These are phyloP conservation scores for Candida arabinofermentans DNA, from an alignment of 805 yeast species.

Conservation along the genomic window DNA sequence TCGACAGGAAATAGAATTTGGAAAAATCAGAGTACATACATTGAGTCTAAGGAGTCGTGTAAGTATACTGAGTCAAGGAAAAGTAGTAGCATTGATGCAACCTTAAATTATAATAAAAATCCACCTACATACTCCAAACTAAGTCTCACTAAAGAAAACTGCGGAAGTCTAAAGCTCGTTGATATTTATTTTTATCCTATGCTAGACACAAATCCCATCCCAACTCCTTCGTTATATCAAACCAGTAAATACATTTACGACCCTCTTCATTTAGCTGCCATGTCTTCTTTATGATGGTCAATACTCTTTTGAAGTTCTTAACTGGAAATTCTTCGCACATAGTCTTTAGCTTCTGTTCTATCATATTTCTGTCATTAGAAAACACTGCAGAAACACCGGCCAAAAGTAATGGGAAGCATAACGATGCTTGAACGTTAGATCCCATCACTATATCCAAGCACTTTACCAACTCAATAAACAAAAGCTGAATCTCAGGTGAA, in stretches of 20 bases:
- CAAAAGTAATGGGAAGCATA: constrained; percentile 34
- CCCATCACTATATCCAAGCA: constrained; percentile 15
- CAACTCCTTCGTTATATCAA: constrained; percentile 28
- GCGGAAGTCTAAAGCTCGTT: too few relatives aligned
- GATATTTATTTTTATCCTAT: too few relatives aligned
- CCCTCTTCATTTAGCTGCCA: constrained; percentile 35
- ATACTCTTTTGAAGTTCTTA: constrained; percentile 28
- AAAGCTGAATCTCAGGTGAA: constrained; percentile 18
- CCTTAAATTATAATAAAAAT: too few relatives aligned
- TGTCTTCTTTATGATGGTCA: constrained; percentile 29
- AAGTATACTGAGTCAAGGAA: too few relatives aligned
- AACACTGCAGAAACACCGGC: constrained; percentile 26
- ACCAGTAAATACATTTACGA: constrained; percentile 33
- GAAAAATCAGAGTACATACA: too few relatives aligned
- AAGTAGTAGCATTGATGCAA: too few relatives aligned
- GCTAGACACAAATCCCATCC: constrained; percentile 32
- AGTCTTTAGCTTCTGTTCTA: constrained; percentile 19
- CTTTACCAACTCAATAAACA: constrained; percentile 11
- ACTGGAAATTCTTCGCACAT: constrained; percentile 30
- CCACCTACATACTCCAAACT: too few relatives aligned
- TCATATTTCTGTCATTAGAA: constrained; percentile 20
- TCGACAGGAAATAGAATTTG: too few relatives aligned
- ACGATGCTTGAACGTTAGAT: constrained; percentile 16
- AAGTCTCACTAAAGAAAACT: too few relatives aligned
- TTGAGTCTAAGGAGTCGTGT: too few relatives aligned